Conservation (phyloP, 257 asterid genomes). For the Solanum tacnaense region DNA sequence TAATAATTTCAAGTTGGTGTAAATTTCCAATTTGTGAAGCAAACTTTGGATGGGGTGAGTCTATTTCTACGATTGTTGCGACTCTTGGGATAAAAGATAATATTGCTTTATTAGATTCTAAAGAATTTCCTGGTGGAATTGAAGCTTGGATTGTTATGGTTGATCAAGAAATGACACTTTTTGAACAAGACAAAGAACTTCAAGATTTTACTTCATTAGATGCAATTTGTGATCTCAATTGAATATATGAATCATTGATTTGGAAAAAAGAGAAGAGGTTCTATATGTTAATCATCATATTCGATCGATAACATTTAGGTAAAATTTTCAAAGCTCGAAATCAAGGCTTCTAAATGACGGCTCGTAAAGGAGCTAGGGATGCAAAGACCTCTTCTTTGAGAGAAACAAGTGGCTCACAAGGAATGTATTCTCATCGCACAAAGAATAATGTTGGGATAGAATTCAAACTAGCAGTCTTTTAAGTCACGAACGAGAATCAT, state of each 20-base stretch:
- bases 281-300: neutral
- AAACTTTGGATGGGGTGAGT: constrained; percentile 59
- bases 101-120: constrained; percentile 9
- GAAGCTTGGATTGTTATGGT: constrained; percentile 22
- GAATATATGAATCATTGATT: neutral
- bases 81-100: constrained; percentile 6
- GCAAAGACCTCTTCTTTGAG: neutral
- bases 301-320: neutral
- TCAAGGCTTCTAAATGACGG: neutral
- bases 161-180: constrained; percentile 4
- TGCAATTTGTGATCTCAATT: neutral
- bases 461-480: neutral
- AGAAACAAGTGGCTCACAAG: neutral
- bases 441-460: neutral
- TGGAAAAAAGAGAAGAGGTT: neutral
- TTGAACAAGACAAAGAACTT: constrained; percentile 8
- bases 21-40: constrained; percentile 26
- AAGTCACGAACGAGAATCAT: neutral
- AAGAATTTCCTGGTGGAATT: constrained; percentile 8
- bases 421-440: neutral
- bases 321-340: neutral
- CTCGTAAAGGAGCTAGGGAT: neutral
- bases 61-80: constrained; percentile 30
- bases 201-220: neutral
- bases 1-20: constrained; percentile 35